Evolutionary conservation across 2,329 filamentous ascomycete species (phyloP).

Genomic region (Colletotrichum brevisporum): DNA sequence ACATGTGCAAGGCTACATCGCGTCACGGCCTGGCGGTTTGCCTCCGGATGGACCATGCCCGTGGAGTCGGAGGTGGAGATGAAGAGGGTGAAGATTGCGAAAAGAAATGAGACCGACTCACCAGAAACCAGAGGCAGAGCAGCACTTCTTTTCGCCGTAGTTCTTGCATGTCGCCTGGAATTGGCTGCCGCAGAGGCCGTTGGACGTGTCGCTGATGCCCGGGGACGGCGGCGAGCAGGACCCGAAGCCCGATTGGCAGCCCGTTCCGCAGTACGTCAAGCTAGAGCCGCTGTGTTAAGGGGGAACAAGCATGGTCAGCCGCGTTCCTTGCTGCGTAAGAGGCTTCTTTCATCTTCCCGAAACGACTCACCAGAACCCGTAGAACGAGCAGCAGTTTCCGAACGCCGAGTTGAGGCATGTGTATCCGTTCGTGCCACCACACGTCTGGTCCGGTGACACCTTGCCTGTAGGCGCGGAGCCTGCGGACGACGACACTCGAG

Average conservation of each 20-base stretch:
- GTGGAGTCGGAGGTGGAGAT: neutral
- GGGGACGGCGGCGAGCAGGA: slow-evolving; percentile 46
- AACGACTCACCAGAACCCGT: slow-evolving; percentile 55
- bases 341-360: neutral
- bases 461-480: slow-evolving; percentile 34
- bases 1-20: neutral
- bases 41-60: slow-evolving; percentile 12
- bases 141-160: slow-evolving; percentile 52
- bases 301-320: slow-evolving; percentile 20
- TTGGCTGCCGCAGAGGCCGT: slow-evolving; percentile 52
- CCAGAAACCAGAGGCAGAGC: slow-evolving; percentile 54
- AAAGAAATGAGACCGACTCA: slow-evolving; percentile 41
- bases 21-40: no score
- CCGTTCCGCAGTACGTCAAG: slow-evolving; percentile 53
- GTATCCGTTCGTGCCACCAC: slow-evolving; percentile 52
- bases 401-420: slow-evolving; percentile 53
- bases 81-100: neutral
- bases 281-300: slow-evolving; percentile 48
- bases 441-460: slow-evolving; percentile 53
- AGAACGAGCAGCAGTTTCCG: slow-evolving; percentile 57
- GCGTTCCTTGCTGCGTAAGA: neutral
- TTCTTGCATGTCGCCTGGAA: slow-evolving; percentile 51
- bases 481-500: slow-evolving; percentile 4
- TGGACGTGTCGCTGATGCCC: slow-evolving; percentile 50
- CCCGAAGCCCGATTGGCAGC: slow-evolving; percentile 54